Evolutionary conservation across 345 rosid genomes (phyloP).

Genomic region (Passiflora organensis): DNA sequence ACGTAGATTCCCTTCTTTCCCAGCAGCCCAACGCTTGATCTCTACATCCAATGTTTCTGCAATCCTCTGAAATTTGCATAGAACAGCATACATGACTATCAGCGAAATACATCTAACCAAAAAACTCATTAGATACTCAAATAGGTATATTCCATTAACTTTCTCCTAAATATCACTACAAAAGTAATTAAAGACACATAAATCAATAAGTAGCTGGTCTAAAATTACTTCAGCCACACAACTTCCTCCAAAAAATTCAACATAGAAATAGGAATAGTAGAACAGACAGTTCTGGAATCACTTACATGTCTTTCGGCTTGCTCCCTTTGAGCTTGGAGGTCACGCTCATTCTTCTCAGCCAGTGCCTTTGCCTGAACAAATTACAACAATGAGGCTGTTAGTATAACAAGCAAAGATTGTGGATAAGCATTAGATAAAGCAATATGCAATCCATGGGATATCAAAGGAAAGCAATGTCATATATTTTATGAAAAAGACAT

Average conservation of each 20-base stretch:
- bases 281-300: constrained; percentile 1
- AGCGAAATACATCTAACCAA: too few relatives aligned
- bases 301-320: constrained; percentile 98
- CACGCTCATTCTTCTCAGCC: constrained; percentile 94
- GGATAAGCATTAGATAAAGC: neutral
- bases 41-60: constrained; percentile 76
- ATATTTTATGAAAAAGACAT: constrained; percentile 20
- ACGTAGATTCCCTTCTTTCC: constrained; percentile 88
- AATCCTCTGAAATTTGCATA: constrained; percentile 55
- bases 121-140: too few relatives aligned
- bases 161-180: too few relatives aligned
- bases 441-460: neutral
- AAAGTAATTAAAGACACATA: too few relatives aligned
- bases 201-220: too few relatives aligned
- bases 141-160: too few relatives aligned
- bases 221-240: neutral
- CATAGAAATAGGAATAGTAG: too few relatives aligned
- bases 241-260: neutral
- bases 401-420: neutral
- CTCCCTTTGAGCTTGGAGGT: constrained; percentile 82
- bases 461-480: constrained; percentile 12
- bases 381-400: constrained; percentile 4
- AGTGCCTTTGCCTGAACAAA: constrained; percentile 74
- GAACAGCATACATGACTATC: neutral
- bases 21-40: constrained; percentile 97